Evolutionary conservation across 2,329 filamentous ascomycete genomes (phyloP), one percentile per base, ranked within the genome.

Genomic region (Neopestalotiopsis clavispora): DNA sequence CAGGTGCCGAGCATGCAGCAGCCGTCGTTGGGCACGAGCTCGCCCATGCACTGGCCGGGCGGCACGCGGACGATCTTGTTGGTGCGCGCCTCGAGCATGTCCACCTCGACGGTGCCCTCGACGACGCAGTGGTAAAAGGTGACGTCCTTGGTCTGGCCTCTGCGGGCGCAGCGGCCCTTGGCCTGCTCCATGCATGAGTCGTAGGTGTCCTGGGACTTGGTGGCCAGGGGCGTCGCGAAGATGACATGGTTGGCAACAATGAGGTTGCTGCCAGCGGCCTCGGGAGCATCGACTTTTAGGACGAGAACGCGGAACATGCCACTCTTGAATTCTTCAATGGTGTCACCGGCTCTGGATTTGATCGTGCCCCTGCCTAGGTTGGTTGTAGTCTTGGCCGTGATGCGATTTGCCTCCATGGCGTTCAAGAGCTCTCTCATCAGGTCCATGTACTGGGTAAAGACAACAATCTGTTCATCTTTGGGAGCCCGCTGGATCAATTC

Each of bases 221-320:
- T 78, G 14, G 79, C 62, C 5, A 78, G 75, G 0, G 82, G 80
- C 4, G 75, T 79, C 0, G 78, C 75, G 65, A 84, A 84, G 57
- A 85, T 76, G 63, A 84, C 74, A 66, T 84, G 82, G 67, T 81
- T 83, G 1, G 82, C 82, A 28, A 78, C 75, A 12, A 79, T 79
- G 13, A 84, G 73, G 69, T 84, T 84, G 30, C 77, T 79, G 0
- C 83, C 83, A 0, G 83, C 80, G 2, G 81, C 79, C 38, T 81
- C 78, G 4, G 77, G 74, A 9, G 77, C 77, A 72, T 79, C 80
- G 42, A 84, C 76, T 40, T 78, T 78, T 65, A 84, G 76, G 4
- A 84, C 70, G 20, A 82, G 74, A 1, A 83, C 75, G 45, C 76
- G 74, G 17, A 69, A 69, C 1, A 62, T 17, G 12, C 72, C 70